Evolutionary conservation across 768 basidiomycete species (phyloP), one percentile per base, ranked within the genome.

Genomic region (Lanmaoa pseudosensibilis): DNA sequence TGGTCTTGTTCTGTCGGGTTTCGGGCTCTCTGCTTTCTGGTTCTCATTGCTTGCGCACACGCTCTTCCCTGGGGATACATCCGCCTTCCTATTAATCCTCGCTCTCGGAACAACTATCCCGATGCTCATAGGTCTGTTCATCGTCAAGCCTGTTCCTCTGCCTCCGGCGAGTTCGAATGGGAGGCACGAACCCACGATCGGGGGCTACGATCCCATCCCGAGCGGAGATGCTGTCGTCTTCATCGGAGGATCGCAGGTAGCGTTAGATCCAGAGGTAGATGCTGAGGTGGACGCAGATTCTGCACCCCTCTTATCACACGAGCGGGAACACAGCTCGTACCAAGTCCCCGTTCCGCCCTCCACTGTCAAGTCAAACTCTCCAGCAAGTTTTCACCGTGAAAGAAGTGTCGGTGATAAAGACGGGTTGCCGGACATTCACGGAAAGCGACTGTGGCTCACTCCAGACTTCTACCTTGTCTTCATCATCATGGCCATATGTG

Each of bases 1-100:
- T 0, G 87, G 88, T 2, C 68, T 92, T 10, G 92, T 94, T 34
- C 72, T 94, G 19, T 91, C 92, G 0, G 94, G 92, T 33, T 94
- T 92, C 59, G 94, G 94, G 0, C 82, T 98, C 16, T 94, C 92
- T 0, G 94, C 94, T 0, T 96, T 96, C 77, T 77, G 90, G 59
- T 97, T 95, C 73, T 90, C 91, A 13, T 80, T 85, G 1, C 73
- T 95, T 37, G 85, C 92, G 0, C 86, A 87, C 54, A 65, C 81
- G 0, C 69, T 86, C 41, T 95, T 85, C 64, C 85, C 89, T 0
- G 92, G 90, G 0, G 80, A 94, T 63, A 90, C 89, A 0, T 88
- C 87, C 1, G 80, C 84, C 2, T 88, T 96, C 64, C 73, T 98
- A 1, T 77, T 88, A 0, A 72, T 92, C 5, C 82, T 97, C 6